Evolutionary conservation across 441 rosid species (phyloP).

Genomic region (Flueggea neowawraea): DNA sequence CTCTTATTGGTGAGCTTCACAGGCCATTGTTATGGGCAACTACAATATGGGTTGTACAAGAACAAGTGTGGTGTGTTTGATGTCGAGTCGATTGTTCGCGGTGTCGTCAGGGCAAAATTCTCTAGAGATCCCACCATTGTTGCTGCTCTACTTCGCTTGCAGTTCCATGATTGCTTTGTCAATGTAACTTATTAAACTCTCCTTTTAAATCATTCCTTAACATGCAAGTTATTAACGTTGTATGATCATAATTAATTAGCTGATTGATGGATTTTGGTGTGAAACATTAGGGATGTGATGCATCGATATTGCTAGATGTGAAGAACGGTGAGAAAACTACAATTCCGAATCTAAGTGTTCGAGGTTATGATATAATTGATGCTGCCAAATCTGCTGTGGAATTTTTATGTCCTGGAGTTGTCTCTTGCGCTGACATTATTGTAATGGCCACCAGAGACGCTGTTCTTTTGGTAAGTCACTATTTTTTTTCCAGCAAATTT

Average conservation of each 20-base stretch:
- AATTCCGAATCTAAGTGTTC: slow-evolving; percentile 42
- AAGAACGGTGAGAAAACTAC: slow-evolving; percentile 44
- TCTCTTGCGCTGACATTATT: slow-evolving; percentile 71
- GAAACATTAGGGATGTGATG: slow-evolving; percentile 57
- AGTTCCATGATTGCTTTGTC: slow-evolving; percentile 65
- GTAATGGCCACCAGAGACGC: slow-evolving; percentile 66
- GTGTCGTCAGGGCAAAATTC: slow-evolving; percentile 9
- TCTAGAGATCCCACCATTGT: slow-evolving; percentile 19
- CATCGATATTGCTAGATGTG: slow-evolving; percentile 52
- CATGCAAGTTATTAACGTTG: too few relatives aligned
- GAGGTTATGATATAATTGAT: slow-evolving; percentile 58
- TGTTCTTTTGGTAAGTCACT: slow-evolving; percentile 31
- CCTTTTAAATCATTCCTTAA: neutral
- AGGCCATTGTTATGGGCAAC: slow-evolving; percentile 28
- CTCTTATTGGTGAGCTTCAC: slow-evolving; percentile 30
- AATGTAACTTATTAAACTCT: slow-evolving; percentile 25
- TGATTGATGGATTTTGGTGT: slow-evolving; percentile 16
- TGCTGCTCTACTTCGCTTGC: slow-evolving; percentile 51
- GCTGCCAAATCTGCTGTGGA: slow-evolving; percentile 38
- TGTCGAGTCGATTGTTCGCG: slow-evolving; percentile 34
- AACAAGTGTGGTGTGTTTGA: slow-evolving; percentile 17
- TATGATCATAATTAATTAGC: too few relatives aligned
- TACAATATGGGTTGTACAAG: slow-evolving; percentile 27
- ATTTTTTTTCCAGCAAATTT: too few relatives aligned
- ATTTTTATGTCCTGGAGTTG: slow-evolving; percentile 22